Evolutionary conservation across 1,139 yeast species (phyloP), one percentile per base, ranked within the genome.

Genomic region (Yueomyces sp.): DNA sequence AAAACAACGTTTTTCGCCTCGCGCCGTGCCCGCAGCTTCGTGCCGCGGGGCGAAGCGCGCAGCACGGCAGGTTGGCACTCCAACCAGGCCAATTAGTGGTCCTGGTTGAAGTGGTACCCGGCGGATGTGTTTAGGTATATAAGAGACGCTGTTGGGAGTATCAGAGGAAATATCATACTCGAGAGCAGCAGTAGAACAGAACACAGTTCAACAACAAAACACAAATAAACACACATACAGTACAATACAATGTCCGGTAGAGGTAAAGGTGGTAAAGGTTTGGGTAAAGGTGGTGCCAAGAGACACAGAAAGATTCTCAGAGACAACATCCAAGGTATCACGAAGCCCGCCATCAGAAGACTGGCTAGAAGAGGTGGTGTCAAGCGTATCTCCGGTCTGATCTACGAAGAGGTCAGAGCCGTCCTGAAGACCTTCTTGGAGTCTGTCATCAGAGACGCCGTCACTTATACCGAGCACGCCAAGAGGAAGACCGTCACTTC

Each of bases 311-410:
- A 86, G 83, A 84, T 87, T 72, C 76, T 86, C 62, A 86, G 96
- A 78, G 96, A 87, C 69, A 87, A 87, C 87, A 87, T 87, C 59
- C 96, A 86, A 75, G 96, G 96, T 76, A 87, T 87, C 66, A 87
- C 96, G 53, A 87, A 87, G 79, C 96, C 96, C 68, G 96, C 96
- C 63, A 87, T 87, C 67, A 86, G 96, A 76, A 87, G 96, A 82
- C 81, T 87, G 63, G 96, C 96, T 48, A 87, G 96, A 80, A 86
- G 96, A 83, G 96, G 96, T 75, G 96, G 96, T 84, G 96, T 87
- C 65, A 87, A 91, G 82, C 96, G 97, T 83, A 91, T 91, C 63
- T 89, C 97, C 54, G 97, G 96, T 66, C 77, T 89, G 68, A 89
- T 91, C 70, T 91, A 91, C 76, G 97, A 91, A 75, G 96, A 89